Evolutionary conservation across 306 rosid genomes (phyloP).

Genomic region (Pachyrhizus erosus): DNA sequence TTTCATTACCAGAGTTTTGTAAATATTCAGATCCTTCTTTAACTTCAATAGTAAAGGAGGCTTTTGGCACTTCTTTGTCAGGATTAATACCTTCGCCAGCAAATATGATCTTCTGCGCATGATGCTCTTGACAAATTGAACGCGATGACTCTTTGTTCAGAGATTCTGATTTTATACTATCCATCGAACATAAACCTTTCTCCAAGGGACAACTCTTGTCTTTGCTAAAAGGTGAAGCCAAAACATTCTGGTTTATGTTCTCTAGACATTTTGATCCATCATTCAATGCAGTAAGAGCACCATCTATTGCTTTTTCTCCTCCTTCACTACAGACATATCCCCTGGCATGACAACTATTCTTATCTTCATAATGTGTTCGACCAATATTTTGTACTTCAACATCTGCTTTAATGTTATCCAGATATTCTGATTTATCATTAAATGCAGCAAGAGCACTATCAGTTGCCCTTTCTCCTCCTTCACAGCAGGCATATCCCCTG

Average conservation of each 20-base stretch:
- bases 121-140: slow-evolving; percentile 37
- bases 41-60: slow-evolving; percentile 26
- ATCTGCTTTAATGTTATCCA: background rate
- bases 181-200: slow-evolving; percentile 24
- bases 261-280: slow-evolving; percentile 39
- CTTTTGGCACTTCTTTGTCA: background rate
- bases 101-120: slow-evolving; percentile 17
- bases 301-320: slow-evolving; percentile 31
- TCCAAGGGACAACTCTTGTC: slow-evolving; percentile 26
- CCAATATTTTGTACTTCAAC: background rate
- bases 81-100: slow-evolving; percentile 8
- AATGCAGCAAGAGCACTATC: slow-evolving; percentile 1
- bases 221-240: slow-evolving; percentile 34
- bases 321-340: slow-evolving; percentile 19
- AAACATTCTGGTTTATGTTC: slow-evolving; percentile 28
- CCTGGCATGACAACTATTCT: slow-evolving; percentile 30
- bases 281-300: slow-evolving; percentile 20
- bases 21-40: slow-evolving; percentile 37
- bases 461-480: slow-evolving; percentile 35
- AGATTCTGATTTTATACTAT: slow-evolving; percentile 13
- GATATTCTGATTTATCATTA: slow-evolving; percentile 32
- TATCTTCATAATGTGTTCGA: slow-evolving; percentile 27
- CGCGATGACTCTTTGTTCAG: background rate
- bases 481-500: slow-evolving; percentile 27
- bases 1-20: slow-evolving; percentile 36